These are phyloP conservation scores for Sporothrix euskadiensis DNA, from an alignment of 2,329 filamentous ascomycete species.

Conservation along the genomic window DNA sequence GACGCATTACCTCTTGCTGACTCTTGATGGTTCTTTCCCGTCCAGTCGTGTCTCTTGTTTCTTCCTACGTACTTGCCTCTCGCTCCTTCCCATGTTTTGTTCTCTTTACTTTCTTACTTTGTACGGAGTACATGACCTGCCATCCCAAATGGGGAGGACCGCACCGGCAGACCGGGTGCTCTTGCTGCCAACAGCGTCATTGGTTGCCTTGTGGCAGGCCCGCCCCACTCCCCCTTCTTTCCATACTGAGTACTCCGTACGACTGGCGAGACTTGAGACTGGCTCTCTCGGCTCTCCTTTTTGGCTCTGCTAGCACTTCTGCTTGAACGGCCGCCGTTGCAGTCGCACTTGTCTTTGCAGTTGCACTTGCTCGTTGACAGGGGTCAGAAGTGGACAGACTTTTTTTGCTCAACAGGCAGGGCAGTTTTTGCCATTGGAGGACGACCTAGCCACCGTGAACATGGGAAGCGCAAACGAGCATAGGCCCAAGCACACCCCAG, in stretches of 20 bases:
- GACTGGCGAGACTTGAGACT: not conserved
- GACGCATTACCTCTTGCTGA: not conserved
- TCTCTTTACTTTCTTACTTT: not conserved
- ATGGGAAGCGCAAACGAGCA: not conserved
- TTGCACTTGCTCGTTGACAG: not conserved
- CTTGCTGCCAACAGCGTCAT: not conserved
- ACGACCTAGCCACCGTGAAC: not conserved
- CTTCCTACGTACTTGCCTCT: not conserved
- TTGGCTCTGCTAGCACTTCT: not conserved
- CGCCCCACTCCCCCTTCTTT: not conserved
- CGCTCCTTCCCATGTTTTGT: not conserved
- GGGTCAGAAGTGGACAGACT: not conserved
- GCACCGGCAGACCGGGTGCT: slow-evolving; percentile 21
- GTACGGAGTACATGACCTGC: not conserved
- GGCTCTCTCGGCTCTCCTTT: not conserved
- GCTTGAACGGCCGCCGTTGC: slow-evolving; percentile 7
- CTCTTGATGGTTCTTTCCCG: slow-evolving; percentile 6
- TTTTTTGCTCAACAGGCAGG: not conserved
- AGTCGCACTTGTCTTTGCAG: not conserved
- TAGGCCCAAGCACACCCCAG: not conserved
- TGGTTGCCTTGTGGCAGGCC: slow-evolving; percentile 25
- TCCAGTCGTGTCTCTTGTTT: not conserved
- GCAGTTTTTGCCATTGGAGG: not conserved
- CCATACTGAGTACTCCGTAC: too few relatives aligned
- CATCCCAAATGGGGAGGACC: slow-evolving; percentile 27